Conservation (phyloP, 192 early-diverging fungal species). For the Linnemannia schmuckeri region DNA sequence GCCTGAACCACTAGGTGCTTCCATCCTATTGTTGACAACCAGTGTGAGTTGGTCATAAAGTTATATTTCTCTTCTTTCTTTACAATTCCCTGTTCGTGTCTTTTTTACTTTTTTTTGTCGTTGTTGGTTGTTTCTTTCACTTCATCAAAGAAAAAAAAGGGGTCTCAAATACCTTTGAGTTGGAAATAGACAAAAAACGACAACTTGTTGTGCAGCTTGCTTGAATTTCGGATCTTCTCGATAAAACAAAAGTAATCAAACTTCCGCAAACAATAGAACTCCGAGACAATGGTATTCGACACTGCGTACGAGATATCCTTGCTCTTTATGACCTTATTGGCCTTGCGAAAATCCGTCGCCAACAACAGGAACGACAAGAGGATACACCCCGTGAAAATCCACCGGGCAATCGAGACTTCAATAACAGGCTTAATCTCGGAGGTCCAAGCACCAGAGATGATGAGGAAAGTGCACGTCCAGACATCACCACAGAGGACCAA, state of each 20-base stretch:
- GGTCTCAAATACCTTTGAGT: slow-evolving; percentile 68
- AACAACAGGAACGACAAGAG: slow-evolving; percentile 77
- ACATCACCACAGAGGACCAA: slow-evolving; percentile 84
- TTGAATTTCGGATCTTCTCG: slow-evolving; percentile 71
- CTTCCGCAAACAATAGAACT: slow-evolving; percentile 76
- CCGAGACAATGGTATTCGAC: slow-evolving; percentile 76
- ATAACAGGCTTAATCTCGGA: slow-evolving; percentile 56
- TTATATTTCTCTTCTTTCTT: background rate
- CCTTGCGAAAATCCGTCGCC: slow-evolving; percentile 76
- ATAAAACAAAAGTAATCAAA: slow-evolving; percentile 88
- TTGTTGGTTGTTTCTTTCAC: no score
- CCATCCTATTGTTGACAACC: slow-evolving; percentile 67
- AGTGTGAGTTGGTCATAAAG: background rate
- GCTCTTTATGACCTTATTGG: slow-evolving; percentile 69
- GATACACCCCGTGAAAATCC: slow-evolving; percentile 72
- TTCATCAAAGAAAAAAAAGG: background rate
- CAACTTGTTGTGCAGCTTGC: slow-evolving; percentile 70
- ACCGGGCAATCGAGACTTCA: slow-evolving; percentile 60
- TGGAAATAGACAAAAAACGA: slow-evolving; percentile 87
- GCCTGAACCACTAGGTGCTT: slow-evolving; percentile 83
- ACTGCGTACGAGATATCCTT: slow-evolving; percentile 82
- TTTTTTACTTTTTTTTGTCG: no score
- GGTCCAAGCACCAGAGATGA: slow-evolving; percentile 59
- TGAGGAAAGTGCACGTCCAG: slow-evolving; percentile 74
- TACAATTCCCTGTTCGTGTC: background rate